Evolutionary conservation across 495 filamentous ascomycete genomes (phyloP), one percentile per base, ranked within the genome.

Genomic region (Xylaria bambusicola): DNA sequence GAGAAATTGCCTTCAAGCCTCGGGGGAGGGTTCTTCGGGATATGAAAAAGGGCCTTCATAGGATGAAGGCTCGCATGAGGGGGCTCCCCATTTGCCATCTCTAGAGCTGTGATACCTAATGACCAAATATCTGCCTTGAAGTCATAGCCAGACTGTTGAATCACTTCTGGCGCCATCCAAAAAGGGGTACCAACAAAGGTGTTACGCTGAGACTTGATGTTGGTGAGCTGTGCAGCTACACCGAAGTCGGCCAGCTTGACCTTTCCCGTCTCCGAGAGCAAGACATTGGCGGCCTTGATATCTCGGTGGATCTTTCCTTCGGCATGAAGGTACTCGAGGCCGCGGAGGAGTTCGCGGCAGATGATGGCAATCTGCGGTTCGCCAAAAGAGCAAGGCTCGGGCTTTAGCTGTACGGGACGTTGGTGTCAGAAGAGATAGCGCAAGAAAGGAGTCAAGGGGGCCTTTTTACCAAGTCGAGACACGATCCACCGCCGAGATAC

Each of bases 161-260:
- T 98, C 17, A 98, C 94, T 71, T 98, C 94, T 7, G 94, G 94
- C 4, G 94, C 94, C 94, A 98, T 98, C 94, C 94, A 98, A 76
- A 96, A 98, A 0, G 94, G 94, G 3, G 94, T 98, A 7, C 94
- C 94, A n/a, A 98, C 94, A 67, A 98, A 98, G 0, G 94, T 98
- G 66, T 97, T 96, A 23, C 94, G 88, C 77, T 97, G 92, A 7
- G 94, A 97, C 76, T 97, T 98, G 71, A 97, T 96, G 73, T 96
- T 95, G 58, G 91, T 93, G 56, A 99, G 81, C 69, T 99, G 94
- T 13, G 93, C 94, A 8, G 94, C 94, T 29, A 99, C 94, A 46
- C 94, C 94, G 69, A 99, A 99, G 75, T 99, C 94, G 18, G 95
- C 94, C 58, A 99, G 78, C 80, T 98, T 98, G 61, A 98, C 93